Percentiles rank a stretch among this genome's conserved stretches.
Evolutionary conservation across 2,329 filamentous ascomycete species (phyloP).

Genomic region (Fusarium sp.): DNA sequence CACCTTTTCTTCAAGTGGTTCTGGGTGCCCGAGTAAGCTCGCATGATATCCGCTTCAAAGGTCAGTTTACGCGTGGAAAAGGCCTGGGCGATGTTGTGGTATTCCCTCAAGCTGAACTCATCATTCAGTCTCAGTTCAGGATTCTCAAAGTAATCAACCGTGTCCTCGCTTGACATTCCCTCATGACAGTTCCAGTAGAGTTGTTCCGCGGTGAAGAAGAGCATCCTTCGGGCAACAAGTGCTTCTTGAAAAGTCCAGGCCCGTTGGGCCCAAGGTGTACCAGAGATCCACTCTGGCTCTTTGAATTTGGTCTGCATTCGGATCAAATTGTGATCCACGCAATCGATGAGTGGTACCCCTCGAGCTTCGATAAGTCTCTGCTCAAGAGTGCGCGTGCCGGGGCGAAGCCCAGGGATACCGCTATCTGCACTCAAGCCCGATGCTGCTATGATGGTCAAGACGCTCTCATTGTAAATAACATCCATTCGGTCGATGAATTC

Average conservation of each 20-base stretch:
- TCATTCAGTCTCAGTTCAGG: neutral
- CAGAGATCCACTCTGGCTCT: neutral
- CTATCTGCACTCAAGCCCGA: neutral
- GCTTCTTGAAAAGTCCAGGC: neutral
- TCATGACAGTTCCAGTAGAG: constrained; percentile 1
- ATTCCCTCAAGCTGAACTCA: neutral
- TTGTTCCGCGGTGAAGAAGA: neutral
- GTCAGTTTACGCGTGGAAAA: neutral
- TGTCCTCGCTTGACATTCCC: neutral
- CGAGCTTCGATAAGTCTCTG: neutral
- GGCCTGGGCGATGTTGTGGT: neutral
- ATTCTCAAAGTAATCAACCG: neutral
- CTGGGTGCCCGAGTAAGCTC: neutral
- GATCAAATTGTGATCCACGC: neutral
- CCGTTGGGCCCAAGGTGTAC: neutral
- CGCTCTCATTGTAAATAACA: neutral
- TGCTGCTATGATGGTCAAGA: neutral
- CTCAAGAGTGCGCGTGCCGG: neutral
- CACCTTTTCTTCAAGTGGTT: neutral
- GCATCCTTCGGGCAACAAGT: neutral
- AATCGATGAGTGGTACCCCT: neutral
- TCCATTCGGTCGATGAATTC: neutral
- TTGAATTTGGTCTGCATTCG: neutral
- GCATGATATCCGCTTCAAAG: neutral
- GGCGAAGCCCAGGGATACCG: neutral